Conservation (phyloP, 306 rosid species). For the Datisca glomerata region DNA sequence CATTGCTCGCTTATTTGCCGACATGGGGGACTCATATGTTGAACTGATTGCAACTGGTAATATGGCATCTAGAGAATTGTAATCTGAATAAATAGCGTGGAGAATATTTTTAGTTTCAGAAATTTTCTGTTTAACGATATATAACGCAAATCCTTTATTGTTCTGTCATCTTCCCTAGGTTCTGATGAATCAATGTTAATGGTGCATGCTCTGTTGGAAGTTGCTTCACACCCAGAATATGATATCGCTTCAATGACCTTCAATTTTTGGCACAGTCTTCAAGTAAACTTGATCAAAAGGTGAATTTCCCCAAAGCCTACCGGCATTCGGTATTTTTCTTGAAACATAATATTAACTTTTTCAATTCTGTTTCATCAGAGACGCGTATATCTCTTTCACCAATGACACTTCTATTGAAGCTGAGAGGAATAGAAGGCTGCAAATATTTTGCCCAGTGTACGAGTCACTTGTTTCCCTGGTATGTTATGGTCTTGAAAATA, state of each 20-base stretch:
- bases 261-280: constrained; percentile 99
- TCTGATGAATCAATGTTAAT: constrained; percentile 84
- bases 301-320: constrained; percentile 16
- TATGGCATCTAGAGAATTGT: no score
- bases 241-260: constrained; percentile 91
- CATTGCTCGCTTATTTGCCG: constrained; percentile 92
- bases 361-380: constrained; percentile 44
- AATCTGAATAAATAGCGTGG: no score
- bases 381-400: constrained; percentile 50
- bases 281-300: constrained; percentile 81
- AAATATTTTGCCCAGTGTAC: constrained; percentile 70
- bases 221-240: constrained; percentile 92
- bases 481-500: constrained; percentile 25
- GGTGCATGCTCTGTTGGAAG: constrained; percentile 91
- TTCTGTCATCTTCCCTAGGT: constrained; percentile 29
- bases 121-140: no score
- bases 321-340: constrained; percentile 3
- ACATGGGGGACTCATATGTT: constrained; percentile 98
- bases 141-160: not conserved
- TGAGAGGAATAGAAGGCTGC: constrained; percentile 86
- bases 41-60: constrained; percentile 88
- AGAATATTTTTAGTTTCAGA: no score
- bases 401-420: constrained; percentile 65
- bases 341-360: constrained; percentile 15
- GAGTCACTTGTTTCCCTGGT: constrained; percentile 96